phyloP scores from a whole-genome alignment of 257 asterid species.

The Rehmannia glutinosa region DNA sequence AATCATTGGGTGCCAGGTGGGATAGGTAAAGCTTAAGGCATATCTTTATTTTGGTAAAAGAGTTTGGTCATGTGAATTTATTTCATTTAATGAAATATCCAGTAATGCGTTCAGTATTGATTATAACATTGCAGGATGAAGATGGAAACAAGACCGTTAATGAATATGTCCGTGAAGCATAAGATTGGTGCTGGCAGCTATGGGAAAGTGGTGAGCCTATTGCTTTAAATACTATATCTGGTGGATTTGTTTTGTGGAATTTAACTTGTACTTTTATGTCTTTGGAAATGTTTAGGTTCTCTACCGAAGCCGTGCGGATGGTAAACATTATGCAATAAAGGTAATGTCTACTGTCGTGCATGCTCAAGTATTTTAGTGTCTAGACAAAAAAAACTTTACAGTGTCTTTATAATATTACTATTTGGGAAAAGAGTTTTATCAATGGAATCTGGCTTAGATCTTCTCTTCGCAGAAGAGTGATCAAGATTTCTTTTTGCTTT shows the following conservation, averaged over 20 bases:
- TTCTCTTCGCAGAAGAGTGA: constrained; percentile 7
- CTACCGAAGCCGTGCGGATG: constrained; percentile 69
- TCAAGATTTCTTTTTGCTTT: neutral
- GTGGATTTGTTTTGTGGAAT: constrained; percentile 6
- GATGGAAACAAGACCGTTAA: constrained; percentile 81
- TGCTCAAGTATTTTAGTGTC: constrained; percentile 6
- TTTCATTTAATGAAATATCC: neutral
- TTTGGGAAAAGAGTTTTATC: neutral
- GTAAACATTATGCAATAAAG: constrained; percentile 86
- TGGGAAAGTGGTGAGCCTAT: constrained; percentile 88
- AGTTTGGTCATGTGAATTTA: neutral
- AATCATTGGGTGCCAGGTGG: neutral
- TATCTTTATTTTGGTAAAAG: constrained; percentile 7
- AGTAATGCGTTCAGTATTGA: neutral
- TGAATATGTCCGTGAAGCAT: constrained; percentile 67
- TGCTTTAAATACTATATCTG: neutral
- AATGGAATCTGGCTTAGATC: neutral
- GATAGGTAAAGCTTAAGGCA: constrained; percentile 13
- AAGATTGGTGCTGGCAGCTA: constrained; percentile 99
- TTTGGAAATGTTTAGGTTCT: constrained; percentile 66
- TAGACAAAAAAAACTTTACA: neutral
- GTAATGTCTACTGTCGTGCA: constrained; percentile 31
- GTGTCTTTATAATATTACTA: neutral
- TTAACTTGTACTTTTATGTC: constrained; percentile 8
- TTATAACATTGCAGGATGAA: constrained; percentile 54